Conservation (phyloP, 805 yeast species). For the Ogataea neopini region DNA sequence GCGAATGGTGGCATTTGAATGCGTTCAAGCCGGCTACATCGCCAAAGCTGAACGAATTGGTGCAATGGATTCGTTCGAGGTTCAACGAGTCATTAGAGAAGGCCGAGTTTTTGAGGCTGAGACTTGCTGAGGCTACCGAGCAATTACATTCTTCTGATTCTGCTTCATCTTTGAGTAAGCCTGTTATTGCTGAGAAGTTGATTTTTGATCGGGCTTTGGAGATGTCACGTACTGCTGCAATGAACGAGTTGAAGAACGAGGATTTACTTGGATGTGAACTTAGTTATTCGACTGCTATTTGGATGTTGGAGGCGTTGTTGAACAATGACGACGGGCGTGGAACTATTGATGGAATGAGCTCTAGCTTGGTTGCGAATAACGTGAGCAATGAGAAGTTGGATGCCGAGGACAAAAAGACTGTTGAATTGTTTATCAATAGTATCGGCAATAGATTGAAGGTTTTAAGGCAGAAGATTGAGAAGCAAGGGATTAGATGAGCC, state of each 20-base stretch:
- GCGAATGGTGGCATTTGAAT: slow-evolving; percentile 83
- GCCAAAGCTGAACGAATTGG: slow-evolving; percentile 61
- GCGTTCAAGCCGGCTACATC: slow-evolving; percentile 34
- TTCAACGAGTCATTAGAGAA: slow-evolving; percentile 88
- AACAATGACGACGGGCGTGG: slow-evolving; percentile 38
- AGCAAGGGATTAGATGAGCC: slow-evolving; percentile 20
- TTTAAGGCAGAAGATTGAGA: slow-evolving; percentile 58
- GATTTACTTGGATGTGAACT: slow-evolving; percentile 78
- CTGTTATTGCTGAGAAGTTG: slow-evolving; percentile 74
- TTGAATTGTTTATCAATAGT: slow-evolving; percentile 78
- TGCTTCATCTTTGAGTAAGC: slow-evolving; percentile 12
- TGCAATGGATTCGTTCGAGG: slow-evolving; percentile 88
- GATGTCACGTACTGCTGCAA: slow-evolving; percentile 88
- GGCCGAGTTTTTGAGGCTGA: slow-evolving; percentile 74
- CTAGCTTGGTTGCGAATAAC: slow-evolving; percentile 14
- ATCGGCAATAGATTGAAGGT: slow-evolving; percentile 79
- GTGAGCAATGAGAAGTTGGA: slow-evolving; percentile 53
- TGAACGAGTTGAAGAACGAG: slow-evolving; percentile 75
- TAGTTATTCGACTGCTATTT: slow-evolving; percentile 86
- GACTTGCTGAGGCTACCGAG: slow-evolving; percentile 52
- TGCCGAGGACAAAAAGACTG: slow-evolving; percentile 69
- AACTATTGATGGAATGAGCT: slow-evolving; percentile 29
- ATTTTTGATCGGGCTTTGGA: slow-evolving; percentile 93
- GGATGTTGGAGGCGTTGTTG: slow-evolving; percentile 91
- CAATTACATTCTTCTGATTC: slow-evolving; percentile 20